Percentiles rank a stretch among this genome's conserved stretches.
phyloP scores from a whole-genome alignment of 2,329 filamentous ascomycete genomes.

The Xylariaceae sp. region DNA sequence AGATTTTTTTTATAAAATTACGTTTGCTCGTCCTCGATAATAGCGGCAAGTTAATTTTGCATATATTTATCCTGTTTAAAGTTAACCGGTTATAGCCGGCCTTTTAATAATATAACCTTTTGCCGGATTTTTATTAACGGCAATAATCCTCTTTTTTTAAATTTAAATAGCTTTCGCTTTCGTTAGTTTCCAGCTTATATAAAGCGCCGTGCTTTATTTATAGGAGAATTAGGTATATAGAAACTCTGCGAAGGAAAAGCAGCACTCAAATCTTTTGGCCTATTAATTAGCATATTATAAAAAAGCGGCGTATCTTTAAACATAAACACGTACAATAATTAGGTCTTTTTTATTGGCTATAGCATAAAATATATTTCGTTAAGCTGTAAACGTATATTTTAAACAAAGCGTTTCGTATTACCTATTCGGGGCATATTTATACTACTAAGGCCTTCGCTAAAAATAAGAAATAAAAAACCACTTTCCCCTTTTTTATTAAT shows the following conservation, averaged over 20 bases:
- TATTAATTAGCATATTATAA: no score
- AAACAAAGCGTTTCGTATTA: neutral
- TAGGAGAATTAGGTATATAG: neutral
- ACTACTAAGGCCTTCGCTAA: neutral
- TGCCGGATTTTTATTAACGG: neutral
- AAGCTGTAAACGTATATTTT: no score
- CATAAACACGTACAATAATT: no score
- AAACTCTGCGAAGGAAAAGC: neutral
- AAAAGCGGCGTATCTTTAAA: no score
- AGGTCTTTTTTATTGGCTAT: no score
- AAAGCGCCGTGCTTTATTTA: neutral
- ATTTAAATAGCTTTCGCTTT: neutral
- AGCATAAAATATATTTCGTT: no score
- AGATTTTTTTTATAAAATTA: neutral
- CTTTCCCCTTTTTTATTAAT: no score
- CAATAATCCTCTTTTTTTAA: neutral
- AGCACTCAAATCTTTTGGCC: no score
- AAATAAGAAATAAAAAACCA: neutral
- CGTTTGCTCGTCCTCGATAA: neutral
- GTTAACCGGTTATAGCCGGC: neutral
- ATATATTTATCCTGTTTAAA: neutral
- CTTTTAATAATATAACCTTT: no score
- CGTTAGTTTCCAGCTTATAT: neutral
- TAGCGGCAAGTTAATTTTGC: neutral
- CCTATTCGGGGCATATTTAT: neutral